phyloP scores from a whole-genome alignment of 2,329 filamentous ascomycete genomes.

The Geosmithia morbida region DNA sequence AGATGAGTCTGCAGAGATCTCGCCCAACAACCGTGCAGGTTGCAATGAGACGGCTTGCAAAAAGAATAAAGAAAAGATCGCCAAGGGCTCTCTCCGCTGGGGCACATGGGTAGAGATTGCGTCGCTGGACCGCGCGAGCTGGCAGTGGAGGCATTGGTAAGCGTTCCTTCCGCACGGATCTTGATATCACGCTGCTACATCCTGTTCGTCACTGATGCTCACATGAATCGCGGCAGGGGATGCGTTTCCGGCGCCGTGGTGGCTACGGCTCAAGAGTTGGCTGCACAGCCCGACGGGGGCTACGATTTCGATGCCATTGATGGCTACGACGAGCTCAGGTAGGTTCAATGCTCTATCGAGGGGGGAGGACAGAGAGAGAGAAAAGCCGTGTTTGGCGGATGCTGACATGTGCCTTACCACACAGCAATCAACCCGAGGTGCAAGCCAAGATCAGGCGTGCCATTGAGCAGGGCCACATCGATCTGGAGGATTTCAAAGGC shows the following conservation, averaged over 20 bases:
- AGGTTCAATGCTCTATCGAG: conserved; percentile 12
- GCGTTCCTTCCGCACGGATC: neutral
- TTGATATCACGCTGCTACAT: conserved; percentile 23
- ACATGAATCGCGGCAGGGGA: conserved; percentile 43
- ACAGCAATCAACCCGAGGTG: conserved; percentile 36
- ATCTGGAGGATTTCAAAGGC: conserved; percentile 76
- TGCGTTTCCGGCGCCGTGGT: conserved; percentile 72
- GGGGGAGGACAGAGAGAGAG: neutral
- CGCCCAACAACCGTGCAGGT: conserved; percentile 55
- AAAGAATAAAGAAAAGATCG: conserved; percentile 51
- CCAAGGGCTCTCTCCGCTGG: conserved; percentile 65
- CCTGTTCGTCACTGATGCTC: neutral
- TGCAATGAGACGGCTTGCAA: conserved; percentile 68
- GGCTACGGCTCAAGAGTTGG: conserved; percentile 43
- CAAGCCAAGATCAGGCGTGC: conserved; percentile 63
- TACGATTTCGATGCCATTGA: conserved; percentile 57
- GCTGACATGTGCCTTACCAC: neutral
- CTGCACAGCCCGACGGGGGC: conserved; percentile 28
- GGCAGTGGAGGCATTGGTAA: conserved; percentile 72
- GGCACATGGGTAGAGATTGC: conserved; percentile 56
- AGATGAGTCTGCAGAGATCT: conserved; percentile 41
- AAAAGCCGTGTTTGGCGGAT: neutral
- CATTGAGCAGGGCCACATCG: conserved; percentile 65
- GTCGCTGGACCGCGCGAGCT: conserved; percentile 39
- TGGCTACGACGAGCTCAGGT: conserved; percentile 62